phyloP scores from a whole-genome alignment of 2,329 filamentous ascomycete genomes.

The Ophiostoma tasmaniense region DNA sequence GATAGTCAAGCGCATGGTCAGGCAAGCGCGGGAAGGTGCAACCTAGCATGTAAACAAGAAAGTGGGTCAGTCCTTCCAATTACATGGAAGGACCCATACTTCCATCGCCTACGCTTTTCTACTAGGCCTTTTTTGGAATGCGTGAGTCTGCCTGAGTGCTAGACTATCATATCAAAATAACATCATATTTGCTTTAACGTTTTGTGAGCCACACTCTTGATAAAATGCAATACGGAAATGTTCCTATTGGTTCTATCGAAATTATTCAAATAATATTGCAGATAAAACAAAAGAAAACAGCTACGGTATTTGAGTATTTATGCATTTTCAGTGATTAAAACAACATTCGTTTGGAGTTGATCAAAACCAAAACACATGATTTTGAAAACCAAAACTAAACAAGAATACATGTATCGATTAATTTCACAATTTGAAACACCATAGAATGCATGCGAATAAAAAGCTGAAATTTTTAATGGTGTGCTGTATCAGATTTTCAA shows the following conservation, averaged over 20 bases:
- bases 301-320: no score
- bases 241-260: background rate
- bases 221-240: background rate
- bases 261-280: no score
- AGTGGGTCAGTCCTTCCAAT: background rate
- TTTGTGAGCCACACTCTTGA: background rate
- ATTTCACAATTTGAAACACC: no score
- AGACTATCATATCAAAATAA: background rate
- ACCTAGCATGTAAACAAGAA: background rate
- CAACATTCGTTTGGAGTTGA: no score
- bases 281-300: no score
- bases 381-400: no score
- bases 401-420: no score
- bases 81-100: background rate
- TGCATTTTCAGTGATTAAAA: no score
- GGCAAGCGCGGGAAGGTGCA: background rate
- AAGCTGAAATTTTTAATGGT: background rate
- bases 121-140: background rate
- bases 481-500: background rate
- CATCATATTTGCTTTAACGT: background rate
- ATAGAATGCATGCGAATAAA: no score
- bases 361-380: no score
- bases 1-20: background rate
- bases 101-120: background rate
- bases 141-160: background rate